A percentile compares a stretch with the other conserved stretches of the same genome.
Evolutionary conservation across 495 filamentous ascomycete genomes (phyloP).

Genomic region (Cenococcum geophilum): DNA sequence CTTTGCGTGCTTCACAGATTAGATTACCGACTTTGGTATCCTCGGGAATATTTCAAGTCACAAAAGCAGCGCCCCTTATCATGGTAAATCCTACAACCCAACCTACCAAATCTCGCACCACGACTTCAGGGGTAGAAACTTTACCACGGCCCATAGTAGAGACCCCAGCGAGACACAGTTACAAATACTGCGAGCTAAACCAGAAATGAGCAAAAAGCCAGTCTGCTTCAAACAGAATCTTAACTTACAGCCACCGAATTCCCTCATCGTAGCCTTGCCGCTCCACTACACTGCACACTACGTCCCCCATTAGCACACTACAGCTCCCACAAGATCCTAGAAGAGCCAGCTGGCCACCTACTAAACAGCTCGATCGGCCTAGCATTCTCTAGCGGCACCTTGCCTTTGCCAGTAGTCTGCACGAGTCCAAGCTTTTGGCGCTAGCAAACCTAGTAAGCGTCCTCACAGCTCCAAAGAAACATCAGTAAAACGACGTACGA

Average conservation of each 20-base stretch:
- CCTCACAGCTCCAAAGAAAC: background rate
- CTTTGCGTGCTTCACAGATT: too few relatives aligned
- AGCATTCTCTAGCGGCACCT: background rate
- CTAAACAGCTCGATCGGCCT: conserved; percentile 4
- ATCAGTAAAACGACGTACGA: background rate
- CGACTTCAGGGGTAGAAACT: too few relatives aligned
- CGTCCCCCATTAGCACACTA: background rate
- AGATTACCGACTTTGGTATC: too few relatives aligned
- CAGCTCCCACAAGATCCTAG: background rate
- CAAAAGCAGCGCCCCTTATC: too few relatives aligned
- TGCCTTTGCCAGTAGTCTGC: conserved; percentile 2
- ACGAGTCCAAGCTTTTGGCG: conserved; percentile 1
- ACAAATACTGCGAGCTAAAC: background rate
- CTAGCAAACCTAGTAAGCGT: background rate
- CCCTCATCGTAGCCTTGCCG: conserved; percentile 10
- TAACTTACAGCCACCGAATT: conserved; percentile 5
- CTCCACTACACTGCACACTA: conserved; percentile 12
- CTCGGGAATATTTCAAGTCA: too few relatives aligned
- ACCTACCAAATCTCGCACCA: too few relatives aligned
- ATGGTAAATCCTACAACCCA: too few relatives aligned
- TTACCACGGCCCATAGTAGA: too few relatives aligned
- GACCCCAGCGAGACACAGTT: background rate
- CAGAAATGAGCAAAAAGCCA: background rate
- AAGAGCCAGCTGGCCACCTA: background rate
- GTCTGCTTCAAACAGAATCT: too few relatives aligned